Base-by-base conservation (phyloP, 179 eudicot species). In the Heliamphora pulchella region DNA sequence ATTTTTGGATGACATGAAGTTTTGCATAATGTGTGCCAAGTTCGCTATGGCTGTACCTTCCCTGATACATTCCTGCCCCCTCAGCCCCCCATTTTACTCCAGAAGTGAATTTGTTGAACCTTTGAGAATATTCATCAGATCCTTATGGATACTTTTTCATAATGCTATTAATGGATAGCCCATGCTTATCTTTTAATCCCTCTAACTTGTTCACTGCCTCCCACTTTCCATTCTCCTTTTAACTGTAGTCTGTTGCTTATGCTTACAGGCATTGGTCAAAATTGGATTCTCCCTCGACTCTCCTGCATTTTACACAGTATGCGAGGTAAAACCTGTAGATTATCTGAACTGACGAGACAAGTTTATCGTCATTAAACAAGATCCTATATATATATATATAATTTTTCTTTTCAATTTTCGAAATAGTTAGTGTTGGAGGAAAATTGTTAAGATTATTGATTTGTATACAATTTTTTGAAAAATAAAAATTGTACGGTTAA, bases 221-320 rank as follows among this genome's bases (percentile, higher is more conserved):
- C 31, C 31, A 31, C 31, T 31, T 20, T 8, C 8, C 31, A 10
- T 43, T 8, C 3, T 54, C 61, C 17, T 59, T 20, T 43, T 62
- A 50, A 79, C 51, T 44, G 55, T 75, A 44, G 11, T 59, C 8
- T 20, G 51, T 67, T 80, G 74, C 64, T 9, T 75, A n/a, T 51
- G 70, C n/a, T n/a, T 74, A 17, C 86, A 94, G 98, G 98, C 91
- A 74, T 80, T 94, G 87, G 81, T 86, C 71, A 94, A 94, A 86
- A 77, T 91, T 82, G 97, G 95, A 47, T 88, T 92, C 86, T 86
- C 92, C 10, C 93, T 94, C 68, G 98, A 94, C 83, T 91, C 94
- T n/a, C 98, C 97, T 65, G 93, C 98, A 77, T 90, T 94, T 84
- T 94, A 90, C 83, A 94, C 98, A 20, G 91, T 86, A 57, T 94